phyloP scores from a whole-genome alignment of 129 eudicot genomes.

The Pulicaria dysenterica region DNA sequence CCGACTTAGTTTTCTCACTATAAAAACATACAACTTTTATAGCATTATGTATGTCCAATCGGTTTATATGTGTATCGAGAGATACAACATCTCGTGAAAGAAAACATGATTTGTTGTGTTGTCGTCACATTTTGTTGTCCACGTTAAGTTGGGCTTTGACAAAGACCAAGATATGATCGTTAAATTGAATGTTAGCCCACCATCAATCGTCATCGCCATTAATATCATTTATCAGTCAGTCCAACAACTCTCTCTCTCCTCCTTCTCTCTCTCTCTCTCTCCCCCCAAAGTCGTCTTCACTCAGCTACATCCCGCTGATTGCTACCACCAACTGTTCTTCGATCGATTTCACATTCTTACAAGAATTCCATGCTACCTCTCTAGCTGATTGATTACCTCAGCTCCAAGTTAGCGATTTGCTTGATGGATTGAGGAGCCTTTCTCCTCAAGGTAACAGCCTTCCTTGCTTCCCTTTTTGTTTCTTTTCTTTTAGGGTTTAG shows the following conservation, averaged over 20 bases:
- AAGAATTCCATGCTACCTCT: background rate
- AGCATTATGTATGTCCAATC: no score
- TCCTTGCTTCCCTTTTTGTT: background rate
- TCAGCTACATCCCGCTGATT: conserved; percentile 29
- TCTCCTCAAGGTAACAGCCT: conserved; percentile 22
- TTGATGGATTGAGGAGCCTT: conserved; percentile 6
- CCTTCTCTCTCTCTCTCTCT: conserved; percentile 17
- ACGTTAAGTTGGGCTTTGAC: no score
- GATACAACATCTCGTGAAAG: no score
- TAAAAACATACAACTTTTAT: no score
- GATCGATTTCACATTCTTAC: conserved; percentile 20
- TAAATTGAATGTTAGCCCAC: conserved; percentile 23
- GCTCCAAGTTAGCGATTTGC: background rate
- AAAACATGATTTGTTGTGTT: no score
- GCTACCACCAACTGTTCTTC: background rate
- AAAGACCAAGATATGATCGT: background rate
- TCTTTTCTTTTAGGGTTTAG: conserved; percentile 19
- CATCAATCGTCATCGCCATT: conserved; percentile 11
- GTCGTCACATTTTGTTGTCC: no score
- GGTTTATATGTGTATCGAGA: no score
- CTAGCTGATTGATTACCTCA: background rate
- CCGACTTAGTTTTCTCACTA: no score
- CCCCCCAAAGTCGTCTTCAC: conserved; percentile 30
- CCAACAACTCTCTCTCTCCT: no score
- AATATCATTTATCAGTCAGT: no score